Evolutionary conservation across 1,139 yeast species (phyloP).

Genomic region (Diutina siamensis): DNA sequence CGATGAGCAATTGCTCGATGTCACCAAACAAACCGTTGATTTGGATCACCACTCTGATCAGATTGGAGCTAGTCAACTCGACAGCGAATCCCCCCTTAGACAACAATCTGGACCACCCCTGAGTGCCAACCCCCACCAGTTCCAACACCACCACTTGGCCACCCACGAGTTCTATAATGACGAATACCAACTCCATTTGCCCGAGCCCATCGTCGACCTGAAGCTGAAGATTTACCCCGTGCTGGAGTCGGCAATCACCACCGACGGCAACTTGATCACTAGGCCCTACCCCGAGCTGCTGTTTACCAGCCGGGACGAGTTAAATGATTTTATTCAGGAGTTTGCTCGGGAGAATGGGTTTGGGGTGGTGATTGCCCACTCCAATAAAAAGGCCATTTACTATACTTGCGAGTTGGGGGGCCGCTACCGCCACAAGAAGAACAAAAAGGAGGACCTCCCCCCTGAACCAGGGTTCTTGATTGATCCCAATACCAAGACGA

Average conservation of each 20-base stretch:
- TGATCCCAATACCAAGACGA: slow-evolving; percentile 28
- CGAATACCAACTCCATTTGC: slow-evolving; percentile 39
- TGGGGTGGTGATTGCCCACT: slow-evolving; percentile 50
- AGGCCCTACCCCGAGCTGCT: slow-evolving; percentile 45
- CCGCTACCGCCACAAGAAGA: slow-evolving; percentile 41
- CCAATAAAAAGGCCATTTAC: slow-evolving; percentile 47
- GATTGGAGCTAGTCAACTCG: background rate
- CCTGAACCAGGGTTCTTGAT: slow-evolving; percentile 11
- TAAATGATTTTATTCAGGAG: slow-evolving; percentile 44
- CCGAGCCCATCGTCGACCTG: slow-evolving; percentile 35
- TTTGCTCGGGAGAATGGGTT: slow-evolving; percentile 49
- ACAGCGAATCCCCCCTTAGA: background rate
- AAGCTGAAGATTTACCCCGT: slow-evolving; percentile 38
- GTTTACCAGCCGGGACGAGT: slow-evolving; percentile 37
- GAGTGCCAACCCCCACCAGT: slow-evolving; percentile 5
- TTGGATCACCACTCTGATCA: background rate
- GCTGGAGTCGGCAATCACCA: slow-evolving; percentile 34
- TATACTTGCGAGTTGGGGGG: slow-evolving; percentile 55
- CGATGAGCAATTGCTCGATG: slow-evolving; percentile 6
- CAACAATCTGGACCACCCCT: no score
- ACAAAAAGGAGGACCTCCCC: slow-evolving; percentile 13
- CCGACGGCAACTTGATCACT: slow-evolving; percentile 42
- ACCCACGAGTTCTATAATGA: slow-evolving; percentile 21
- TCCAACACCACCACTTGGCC: slow-evolving; percentile 14
- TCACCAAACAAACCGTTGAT: background rate